These are phyloP conservation scores for Quercus dentata DNA, from an alignment of 306 rosid genomes.

Conservation along the genomic window DNA sequence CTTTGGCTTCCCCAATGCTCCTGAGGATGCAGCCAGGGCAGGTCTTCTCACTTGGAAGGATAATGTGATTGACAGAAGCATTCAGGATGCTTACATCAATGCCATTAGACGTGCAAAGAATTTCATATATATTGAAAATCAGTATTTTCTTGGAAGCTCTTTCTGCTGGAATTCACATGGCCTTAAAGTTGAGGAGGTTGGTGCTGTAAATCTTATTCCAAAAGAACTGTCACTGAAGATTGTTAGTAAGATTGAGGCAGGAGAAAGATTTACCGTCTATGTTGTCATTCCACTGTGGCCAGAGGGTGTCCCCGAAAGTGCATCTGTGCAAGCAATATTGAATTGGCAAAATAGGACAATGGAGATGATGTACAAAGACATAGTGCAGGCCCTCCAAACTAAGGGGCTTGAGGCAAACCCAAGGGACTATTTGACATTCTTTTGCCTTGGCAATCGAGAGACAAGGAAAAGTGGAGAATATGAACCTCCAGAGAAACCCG, in stretches of 20 bases:
- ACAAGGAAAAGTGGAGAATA: slow-evolving; percentile 25
- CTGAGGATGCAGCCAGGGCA: slow-evolving; percentile 22
- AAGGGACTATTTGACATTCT: slow-evolving; percentile 48
- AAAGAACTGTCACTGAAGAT: slow-evolving; percentile 52
- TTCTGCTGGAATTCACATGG: slow-evolving; percentile 36
- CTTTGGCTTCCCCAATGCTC: slow-evolving; percentile 23
- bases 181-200: slow-evolving; percentile 27
- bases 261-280: slow-evolving; percentile 44
- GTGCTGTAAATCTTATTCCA: slow-evolving; percentile 40
- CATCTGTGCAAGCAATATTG: slow-evolving; percentile 42
- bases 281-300: slow-evolving; percentile 64
- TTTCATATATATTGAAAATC: slow-evolving; percentile 49
- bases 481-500: slow-evolving; percentile 35
- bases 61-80: slow-evolving; percentile 37
- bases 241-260: slow-evolving; percentile 52
- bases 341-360: slow-evolving; percentile 51
- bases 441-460: slow-evolving; percentile 55
- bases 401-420: slow-evolving; percentile 42
- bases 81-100: slow-evolving; percentile 45
- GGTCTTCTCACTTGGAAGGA: slow-evolving; percentile 31
- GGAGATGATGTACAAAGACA: slow-evolving; percentile 56
- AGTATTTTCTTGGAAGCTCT: slow-evolving; percentile 51
- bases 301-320: slow-evolving; percentile 49
- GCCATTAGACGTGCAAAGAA: slow-evolving; percentile 47
- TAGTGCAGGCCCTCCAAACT: slow-evolving; percentile 31